These are phyloP conservation scores for Cryphonectria naterciae DNA, from an alignment of 2,329 filamentous ascomycete species.

Conservation along the genomic window DNA sequence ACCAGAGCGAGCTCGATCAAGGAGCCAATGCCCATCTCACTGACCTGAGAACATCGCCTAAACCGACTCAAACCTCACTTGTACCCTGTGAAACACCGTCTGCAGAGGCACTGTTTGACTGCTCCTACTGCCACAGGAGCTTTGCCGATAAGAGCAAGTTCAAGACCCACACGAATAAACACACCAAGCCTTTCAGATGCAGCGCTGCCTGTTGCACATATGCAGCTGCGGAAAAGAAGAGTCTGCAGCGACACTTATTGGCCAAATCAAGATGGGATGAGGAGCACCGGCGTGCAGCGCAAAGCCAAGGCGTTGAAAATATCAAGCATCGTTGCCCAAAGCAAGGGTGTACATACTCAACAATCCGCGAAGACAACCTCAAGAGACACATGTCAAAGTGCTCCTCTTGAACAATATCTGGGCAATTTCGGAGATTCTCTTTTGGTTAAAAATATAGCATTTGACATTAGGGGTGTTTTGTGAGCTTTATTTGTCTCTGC, in stretches of 20 bases:
- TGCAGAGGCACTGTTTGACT: neutral
- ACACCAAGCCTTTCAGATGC: conserved; percentile 28
- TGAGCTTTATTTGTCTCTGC: too few relatives aligned
- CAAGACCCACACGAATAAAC: conserved; percentile 27
- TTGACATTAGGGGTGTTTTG: too few relatives aligned
- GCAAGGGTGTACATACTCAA: conserved; percentile 21
- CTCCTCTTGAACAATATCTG: neutral
- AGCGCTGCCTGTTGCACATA: conserved; percentile 18
- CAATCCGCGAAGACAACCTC: conserved; percentile 24
- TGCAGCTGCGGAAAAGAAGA: conserved; percentile 27
- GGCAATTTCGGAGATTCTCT: neutral
- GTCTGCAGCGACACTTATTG: conserved; percentile 25
- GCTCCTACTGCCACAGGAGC: conserved; percentile 19
- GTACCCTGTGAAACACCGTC: neutral
- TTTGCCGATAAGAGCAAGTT: conserved; percentile 22
- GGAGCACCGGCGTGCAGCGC: conserved; percentile 21
- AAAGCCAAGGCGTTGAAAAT: conserved; percentile 6
- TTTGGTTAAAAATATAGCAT: too few relatives aligned
- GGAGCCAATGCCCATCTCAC: neutral
- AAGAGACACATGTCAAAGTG: conserved; percentile 23
- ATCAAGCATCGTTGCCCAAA: conserved; percentile 14
- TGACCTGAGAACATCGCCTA: neutral
- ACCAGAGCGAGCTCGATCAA: neutral
- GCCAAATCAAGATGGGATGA: conserved; percentile 25
- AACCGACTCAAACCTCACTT: neutral